Percentiles rank a stretch among this genome's conserved stretches.
phyloP scores from a whole-genome alignment of 306 rosid species.

The Myrica gale region DNA sequence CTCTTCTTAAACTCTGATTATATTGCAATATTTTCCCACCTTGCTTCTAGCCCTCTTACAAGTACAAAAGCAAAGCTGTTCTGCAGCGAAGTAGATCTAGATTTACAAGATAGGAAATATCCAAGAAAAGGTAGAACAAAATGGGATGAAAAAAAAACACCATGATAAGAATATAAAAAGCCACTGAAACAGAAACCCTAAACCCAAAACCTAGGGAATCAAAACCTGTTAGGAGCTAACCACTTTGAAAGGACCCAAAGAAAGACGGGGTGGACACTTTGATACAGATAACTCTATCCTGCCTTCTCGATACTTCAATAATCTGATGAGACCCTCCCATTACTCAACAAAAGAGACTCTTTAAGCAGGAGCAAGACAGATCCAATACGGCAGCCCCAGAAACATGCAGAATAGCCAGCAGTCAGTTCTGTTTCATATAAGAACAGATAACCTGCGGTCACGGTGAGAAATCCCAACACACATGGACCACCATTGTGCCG shows the following conservation, averaged over 20 bases:
- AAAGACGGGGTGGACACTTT: constrained; percentile 38
- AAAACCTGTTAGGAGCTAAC: constrained; percentile 73
- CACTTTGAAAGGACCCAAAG: constrained; percentile 50
- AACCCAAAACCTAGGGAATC: constrained; percentile 63
- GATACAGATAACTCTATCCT: constrained; percentile 40
- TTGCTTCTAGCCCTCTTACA: constrained; percentile 70
- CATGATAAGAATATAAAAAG: constrained; percentile 29
- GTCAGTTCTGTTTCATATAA: constrained; percentile 33
- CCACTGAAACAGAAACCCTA: constrained; percentile 38
- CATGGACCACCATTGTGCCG: constrained; percentile 44
- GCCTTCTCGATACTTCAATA: constrained; percentile 42
- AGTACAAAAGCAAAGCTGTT: constrained; percentile 52
- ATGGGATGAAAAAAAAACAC: constrained; percentile 18
- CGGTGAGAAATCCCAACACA: constrained; percentile 19
- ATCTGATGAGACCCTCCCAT: constrained; percentile 39
- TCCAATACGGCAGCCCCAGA: constrained; percentile 38
- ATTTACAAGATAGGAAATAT: constrained; percentile 77
- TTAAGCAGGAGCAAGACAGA: constrained; percentile 43
- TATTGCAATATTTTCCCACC: constrained; percentile 81
- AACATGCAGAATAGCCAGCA: constrained; percentile 27
- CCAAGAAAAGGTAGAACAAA: constrained; percentile 32
- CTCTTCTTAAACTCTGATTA: constrained; percentile 43
- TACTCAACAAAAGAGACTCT: constrained; percentile 40
- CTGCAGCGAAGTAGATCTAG: constrained; percentile 52
- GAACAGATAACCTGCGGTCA: constrained; percentile 22